These are phyloP conservation scores for Crassisporium funariophilum DNA, from an alignment of 768 basidiomycete genomes.

Conservation along the genomic window DNA sequence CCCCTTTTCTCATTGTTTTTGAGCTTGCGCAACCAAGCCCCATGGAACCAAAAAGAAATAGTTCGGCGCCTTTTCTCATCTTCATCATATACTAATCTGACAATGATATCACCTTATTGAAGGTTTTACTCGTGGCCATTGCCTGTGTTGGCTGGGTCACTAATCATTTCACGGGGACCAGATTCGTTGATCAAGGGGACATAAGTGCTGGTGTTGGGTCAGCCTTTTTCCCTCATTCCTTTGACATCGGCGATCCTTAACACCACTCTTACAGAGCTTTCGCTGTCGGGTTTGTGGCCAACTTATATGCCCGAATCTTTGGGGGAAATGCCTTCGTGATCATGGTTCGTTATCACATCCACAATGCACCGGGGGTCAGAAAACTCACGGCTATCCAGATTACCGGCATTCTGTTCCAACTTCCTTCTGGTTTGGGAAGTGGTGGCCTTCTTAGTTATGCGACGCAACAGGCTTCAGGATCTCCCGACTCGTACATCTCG, in stretches of 20 bases:
- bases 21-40: slow-evolving; percentile 66
- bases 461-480: slow-evolving; percentile 52
- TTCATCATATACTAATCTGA: background rate
- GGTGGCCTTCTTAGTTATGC: slow-evolving; percentile 79
- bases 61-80: slow-evolving; percentile 32
- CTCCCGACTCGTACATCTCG: slow-evolving; percentile 57
- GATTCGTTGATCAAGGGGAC: slow-evolving; percentile 70
- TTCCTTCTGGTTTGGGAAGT: slow-evolving; percentile 79
- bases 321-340: slow-evolving; percentile 78
- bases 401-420: slow-evolving; percentile 82
- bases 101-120: background rate
- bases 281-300: slow-evolving; percentile 78
- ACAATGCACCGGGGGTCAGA: too few species aligned
- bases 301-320: slow-evolving; percentile 75
- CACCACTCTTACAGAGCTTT: slow-evolving; percentile 69
- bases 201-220: slow-evolving; percentile 78
- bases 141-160: slow-evolving; percentile 75
- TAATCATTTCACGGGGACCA: slow-evolving; percentile 67
- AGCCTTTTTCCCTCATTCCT: slow-evolving; percentile 16
- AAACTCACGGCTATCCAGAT: slow-evolving; percentile 37
- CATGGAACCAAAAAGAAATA: slow-evolving; percentile 57
- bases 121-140: slow-evolving; percentile 56
- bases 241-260: too few species aligned
- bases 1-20: slow-evolving; percentile 70
- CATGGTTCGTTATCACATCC: slow-evolving; percentile 70